These are phyloP conservation scores for Kodamaea kakaduensis DNA, from an alignment of 805 yeast species.

Conservation along the genomic window DNA sequence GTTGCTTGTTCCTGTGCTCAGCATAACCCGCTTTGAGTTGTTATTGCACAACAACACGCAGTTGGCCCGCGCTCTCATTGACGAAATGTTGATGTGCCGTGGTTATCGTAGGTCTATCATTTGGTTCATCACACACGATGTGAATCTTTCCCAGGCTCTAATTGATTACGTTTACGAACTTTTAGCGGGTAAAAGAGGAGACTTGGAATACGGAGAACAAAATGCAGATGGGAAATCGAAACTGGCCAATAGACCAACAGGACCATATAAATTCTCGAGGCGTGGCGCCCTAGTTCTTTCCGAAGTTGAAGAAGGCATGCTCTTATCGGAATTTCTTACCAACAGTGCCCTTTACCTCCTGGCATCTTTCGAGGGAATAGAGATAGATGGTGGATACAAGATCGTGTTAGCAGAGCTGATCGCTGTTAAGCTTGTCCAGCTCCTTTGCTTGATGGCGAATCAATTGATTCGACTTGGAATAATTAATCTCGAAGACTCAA, in stretches of 20 bases:
- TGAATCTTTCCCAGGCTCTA: constrained; percentile 50
- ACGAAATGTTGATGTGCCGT: constrained; percentile 66
- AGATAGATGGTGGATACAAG: constrained; percentile 25
- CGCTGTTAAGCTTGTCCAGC: constrained; percentile 42
- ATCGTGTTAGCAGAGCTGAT: constrained; percentile 29
- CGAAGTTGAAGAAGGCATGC: constrained; percentile 59
- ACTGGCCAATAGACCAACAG: too few species aligned
- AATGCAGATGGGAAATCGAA: constrained; percentile 54
- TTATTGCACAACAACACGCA: constrained; percentile 49
- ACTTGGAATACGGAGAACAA: constrained; percentile 33
- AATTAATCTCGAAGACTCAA: constrained; percentile 31
- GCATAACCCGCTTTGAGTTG: constrained; percentile 46
- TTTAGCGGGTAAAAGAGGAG: constrained; percentile 54
- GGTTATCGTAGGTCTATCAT: constrained; percentile 62
- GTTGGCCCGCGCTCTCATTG: constrained; percentile 53
- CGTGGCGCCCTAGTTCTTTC: constrained; percentile 39
- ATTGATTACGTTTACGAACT: constrained; percentile 64
- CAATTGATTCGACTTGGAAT: constrained; percentile 45
- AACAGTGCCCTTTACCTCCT: constrained; percentile 37
- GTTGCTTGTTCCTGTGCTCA: constrained; percentile 27
- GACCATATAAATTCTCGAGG: constrained; percentile 1
- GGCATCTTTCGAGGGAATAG: constrained; percentile 28
- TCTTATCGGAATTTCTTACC: constrained; percentile 67
- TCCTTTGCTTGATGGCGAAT: constrained; percentile 61
- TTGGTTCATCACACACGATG: constrained; percentile 60